Evolutionary conservation across 495 filamentous ascomycete species (phyloP).

Genomic region (Venustampulla echinocandica): DNA sequence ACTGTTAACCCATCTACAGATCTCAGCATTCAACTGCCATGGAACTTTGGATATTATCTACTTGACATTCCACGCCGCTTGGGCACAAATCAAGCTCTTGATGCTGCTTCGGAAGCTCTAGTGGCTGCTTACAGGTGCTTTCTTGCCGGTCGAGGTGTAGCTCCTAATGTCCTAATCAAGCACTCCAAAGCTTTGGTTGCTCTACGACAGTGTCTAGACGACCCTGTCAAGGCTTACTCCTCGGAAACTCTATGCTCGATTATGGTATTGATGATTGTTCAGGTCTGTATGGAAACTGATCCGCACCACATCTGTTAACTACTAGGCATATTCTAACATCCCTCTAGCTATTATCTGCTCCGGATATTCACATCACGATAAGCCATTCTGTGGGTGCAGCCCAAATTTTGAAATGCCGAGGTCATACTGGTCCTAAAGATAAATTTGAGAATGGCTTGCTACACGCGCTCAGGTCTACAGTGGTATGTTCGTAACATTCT

Average conservation of each 20-base stretch:
- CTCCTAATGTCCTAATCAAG: constrained; percentile 26
- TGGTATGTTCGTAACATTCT: too few species aligned
- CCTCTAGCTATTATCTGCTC: background rate
- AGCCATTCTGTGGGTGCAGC: background rate
- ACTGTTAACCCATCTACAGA: constrained; percentile 26
- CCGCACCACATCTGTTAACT: background rate
- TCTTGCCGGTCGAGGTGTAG: background rate
- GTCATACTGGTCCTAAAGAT: background rate
- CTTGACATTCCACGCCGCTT: constrained; percentile 31
- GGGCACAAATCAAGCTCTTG: constrained; percentile 35
- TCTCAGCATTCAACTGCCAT: constrained; percentile 35
- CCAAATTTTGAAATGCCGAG: background rate
- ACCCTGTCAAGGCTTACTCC: background rate
- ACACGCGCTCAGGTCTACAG: background rate
- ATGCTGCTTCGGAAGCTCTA: constrained; percentile 32
- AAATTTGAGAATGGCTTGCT: background rate
- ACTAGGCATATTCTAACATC: background rate
- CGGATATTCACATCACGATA: background rate
- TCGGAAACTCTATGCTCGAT: background rate
- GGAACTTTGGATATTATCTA: constrained; percentile 33
- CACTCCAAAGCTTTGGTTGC: constrained; percentile 29
- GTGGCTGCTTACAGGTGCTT: constrained; percentile 28
- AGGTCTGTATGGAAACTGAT: background rate
- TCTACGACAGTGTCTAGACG: background rate
- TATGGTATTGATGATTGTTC: background rate